Evolutionary conservation across 148 eudicot species (phyloP).

Genomic region (Talinum fruticosum): DNA sequence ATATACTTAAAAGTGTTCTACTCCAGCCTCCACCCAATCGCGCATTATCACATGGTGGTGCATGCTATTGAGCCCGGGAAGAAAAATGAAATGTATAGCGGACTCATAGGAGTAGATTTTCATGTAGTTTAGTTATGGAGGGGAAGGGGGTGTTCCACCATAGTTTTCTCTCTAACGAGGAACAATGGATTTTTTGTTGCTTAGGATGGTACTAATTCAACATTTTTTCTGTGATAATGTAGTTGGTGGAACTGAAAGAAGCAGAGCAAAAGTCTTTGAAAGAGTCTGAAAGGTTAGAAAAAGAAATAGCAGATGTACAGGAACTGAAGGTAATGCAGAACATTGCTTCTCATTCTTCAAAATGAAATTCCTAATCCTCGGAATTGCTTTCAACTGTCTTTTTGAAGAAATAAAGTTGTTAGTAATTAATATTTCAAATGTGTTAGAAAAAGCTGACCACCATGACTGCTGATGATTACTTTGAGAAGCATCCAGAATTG

Average conservation of each 20-base stretch:
- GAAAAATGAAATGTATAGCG: not conserved
- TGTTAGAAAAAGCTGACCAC: conserved; percentile 75
- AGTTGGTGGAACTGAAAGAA: conserved; percentile 92
- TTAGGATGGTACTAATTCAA: not conserved
- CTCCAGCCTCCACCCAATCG: no score
- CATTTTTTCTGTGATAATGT: conserved; percentile 18
- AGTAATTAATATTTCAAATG: not conserved
- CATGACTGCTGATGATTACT: conserved; percentile 99
- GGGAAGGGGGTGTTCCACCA: not conserved
- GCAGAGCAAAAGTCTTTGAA: conserved; percentile 72
- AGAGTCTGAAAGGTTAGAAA: conserved; percentile 89
- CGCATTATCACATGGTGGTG: no score
- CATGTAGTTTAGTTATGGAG: not conserved
- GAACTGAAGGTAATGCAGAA: conserved; percentile 71
- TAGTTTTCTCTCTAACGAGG: not conserved
- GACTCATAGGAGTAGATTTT: not conserved
- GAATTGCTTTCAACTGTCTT: not conserved
- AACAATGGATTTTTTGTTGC: not conserved
- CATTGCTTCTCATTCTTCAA: not conserved
- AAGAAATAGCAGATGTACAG: conserved; percentile 87
- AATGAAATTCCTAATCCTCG: not conserved
- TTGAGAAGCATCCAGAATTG: conserved; percentile 90
- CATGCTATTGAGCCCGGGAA: not conserved
- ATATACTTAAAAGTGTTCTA: not conserved
- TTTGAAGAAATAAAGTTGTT: not conserved